These are phyloP conservation scores for Tricholoma furcatifolium DNA, from an alignment of 768 basidiomycete genomes.

Conservation along the genomic window DNA sequence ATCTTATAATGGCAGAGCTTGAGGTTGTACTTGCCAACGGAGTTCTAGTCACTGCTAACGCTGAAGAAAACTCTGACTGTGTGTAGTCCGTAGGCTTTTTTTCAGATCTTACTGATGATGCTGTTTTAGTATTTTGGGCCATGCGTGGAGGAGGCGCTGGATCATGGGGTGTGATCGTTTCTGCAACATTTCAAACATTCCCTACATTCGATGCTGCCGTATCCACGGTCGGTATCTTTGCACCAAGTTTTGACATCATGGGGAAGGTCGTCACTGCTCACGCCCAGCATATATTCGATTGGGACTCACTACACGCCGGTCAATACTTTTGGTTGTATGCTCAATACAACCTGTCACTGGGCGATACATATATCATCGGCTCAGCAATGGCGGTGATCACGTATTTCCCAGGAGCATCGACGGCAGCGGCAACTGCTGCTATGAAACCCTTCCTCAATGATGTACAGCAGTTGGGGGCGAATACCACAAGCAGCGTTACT, in stretches of 20 bases:
- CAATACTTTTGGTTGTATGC: conserved; percentile 26
- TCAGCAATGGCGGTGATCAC: conserved; percentile 10
- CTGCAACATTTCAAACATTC: conserved; percentile 32
- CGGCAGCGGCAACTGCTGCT: conserved; percentile 12
- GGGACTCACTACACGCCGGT: conserved; percentile 27
- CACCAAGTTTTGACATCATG: conserved; percentile 16
- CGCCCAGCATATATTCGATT: conserved; percentile 35
- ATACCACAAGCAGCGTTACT: conserved; percentile 1
- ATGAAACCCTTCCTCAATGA: conserved; percentile 23
- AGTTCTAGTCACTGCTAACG: conserved; percentile 22
- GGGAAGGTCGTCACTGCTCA: conserved; percentile 27
- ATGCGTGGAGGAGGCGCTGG: conserved; percentile 29
- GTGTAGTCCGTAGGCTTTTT: background rate
- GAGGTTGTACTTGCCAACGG: conserved; percentile 30
- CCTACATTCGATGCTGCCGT: conserved; percentile 30
- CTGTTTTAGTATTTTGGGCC: conserved; percentile 24
- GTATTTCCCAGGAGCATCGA: conserved; percentile 19
- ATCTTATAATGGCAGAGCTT: conserved; percentile 18
- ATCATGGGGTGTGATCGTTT: conserved; percentile 37
- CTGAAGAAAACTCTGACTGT: conserved; percentile 24
- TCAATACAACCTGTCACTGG: background rate
- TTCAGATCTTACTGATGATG: background rate
- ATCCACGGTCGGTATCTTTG: conserved; percentile 16
- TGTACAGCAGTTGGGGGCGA: conserved; percentile 14
- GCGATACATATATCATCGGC: background rate